Evolutionary conservation across 73 alveolate genomes (phyloP).

Genomic region (Symbiodinium natans): DNA sequence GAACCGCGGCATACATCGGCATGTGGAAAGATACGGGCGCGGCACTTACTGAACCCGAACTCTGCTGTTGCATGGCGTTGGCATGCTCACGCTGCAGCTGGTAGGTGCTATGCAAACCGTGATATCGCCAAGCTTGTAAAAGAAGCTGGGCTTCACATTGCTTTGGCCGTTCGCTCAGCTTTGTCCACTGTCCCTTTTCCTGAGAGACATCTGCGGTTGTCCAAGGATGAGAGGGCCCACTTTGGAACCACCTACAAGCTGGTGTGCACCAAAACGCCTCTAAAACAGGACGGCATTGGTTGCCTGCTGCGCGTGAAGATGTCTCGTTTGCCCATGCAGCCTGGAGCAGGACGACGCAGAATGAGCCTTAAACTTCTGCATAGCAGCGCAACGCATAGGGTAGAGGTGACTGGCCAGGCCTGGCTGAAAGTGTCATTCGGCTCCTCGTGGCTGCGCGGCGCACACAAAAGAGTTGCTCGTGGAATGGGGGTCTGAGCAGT

Average conservation of each 20-base stretch:
- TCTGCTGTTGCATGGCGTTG: neutral
- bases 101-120: conserved; percentile 76
- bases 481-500: too few species aligned
- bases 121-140: conserved; percentile 71
- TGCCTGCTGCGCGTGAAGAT: neutral
- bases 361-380: neutral
- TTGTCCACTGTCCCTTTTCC: neutral
- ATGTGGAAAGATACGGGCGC: conserved; percentile 71
- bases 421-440: too few species aligned
- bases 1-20: conserved; percentile 92
- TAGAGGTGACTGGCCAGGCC: too few species aligned
- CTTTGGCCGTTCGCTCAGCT: neutral
- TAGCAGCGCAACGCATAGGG: neutral
- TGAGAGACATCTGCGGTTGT: neutral
- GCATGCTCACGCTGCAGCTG: too few species aligned
- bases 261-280: conserved; percentile 73
- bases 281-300: neutral
- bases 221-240: conserved; percentile 69
- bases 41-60: neutral
- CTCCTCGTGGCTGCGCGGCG: too few species aligned
- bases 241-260: conserved; percentile 75
- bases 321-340: neutral
- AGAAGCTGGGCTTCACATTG: conserved; percentile 83
- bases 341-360: neutral
- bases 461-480: too few species aligned